Base-by-base conservation (phyloP, 129 eudicot species). In the Centella asiatica region DNA sequence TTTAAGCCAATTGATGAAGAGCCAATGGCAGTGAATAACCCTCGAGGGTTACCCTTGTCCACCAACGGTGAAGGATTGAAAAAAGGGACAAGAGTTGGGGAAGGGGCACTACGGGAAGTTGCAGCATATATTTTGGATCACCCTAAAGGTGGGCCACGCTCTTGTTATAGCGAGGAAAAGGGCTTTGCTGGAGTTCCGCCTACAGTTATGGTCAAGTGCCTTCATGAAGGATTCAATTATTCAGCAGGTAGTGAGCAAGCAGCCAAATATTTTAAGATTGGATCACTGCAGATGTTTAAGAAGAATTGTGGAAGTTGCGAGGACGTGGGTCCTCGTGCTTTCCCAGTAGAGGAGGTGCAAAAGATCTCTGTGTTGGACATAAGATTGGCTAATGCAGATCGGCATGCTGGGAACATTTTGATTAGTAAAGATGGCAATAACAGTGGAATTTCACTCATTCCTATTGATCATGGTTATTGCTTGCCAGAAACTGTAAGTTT, bases 381-480 rank as follows among this genome's bases (percentile, higher is more conserved):
- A 22, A 74, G 95, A 77, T 61, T 85, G 78, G 89, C 95, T 9
- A 85, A 85, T 76, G 81, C 86, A 40, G 95, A 85, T 31, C 60
- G 95, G 72, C 95, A 82, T 72, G 83, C 83, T 71, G 95, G 89
- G 26, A 85, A 85, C 60, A 85, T 85, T 49, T 68, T 85, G 56
- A 64, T 78, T 42, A 69, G 48, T 31, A 76, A 75, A 71, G 76
- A 76, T 32, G 65, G 45, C 5, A 73, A 63, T 17, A 69, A 79
- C 7, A 83, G 81, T 44, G 69, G 29, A 31, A 40, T 79, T 34
- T 47, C 28, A 56, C 83, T 85, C 36, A 60, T 79, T 18, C 95
- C 95, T 15, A 85, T 85, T 50, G 95, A 85, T 77, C 95, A 85
- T 76, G 95, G 95, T 24, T 85, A 85, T 66, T 85, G 95, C 77